phyloP scores from a whole-genome alignment of 208 protist genomes.

The Crithidia brevicula region DNA sequence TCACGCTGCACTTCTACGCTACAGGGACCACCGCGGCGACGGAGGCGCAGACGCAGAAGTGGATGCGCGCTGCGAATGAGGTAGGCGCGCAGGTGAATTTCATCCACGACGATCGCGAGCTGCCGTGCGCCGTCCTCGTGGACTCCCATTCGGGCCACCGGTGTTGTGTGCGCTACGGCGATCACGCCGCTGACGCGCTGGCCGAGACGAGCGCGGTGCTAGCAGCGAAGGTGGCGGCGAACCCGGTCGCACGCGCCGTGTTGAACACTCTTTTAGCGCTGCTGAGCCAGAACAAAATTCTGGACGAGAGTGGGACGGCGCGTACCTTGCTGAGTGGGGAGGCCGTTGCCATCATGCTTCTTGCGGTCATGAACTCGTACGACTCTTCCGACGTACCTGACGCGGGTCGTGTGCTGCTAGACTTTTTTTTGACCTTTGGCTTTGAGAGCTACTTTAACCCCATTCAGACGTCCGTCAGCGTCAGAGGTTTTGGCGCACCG shows the following conservation, averaged over 20 bases:
- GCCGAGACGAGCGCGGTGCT: constrained; percentile 29
- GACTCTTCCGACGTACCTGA: constrained; percentile 28
- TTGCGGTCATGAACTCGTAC: constrained; percentile 53
- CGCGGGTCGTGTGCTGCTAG: constrained; percentile 37
- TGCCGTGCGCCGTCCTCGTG: constrained; percentile 37
- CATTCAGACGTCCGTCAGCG: constrained; percentile 27
- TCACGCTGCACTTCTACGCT: constrained; percentile 42
- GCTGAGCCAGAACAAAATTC: constrained; percentile 49
- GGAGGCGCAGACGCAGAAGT: constrained; percentile 20
- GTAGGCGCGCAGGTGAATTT: constrained; percentile 36
- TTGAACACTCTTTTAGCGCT: constrained; percentile 38
- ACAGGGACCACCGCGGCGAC: constrained; percentile 9
- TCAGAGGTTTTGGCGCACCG: constrained; percentile 25
- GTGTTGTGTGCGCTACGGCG: constrained; percentile 43
- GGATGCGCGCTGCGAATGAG: constrained; percentile 19
- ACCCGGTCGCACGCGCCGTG: constrained; percentile 17
- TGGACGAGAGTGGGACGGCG: constrained; percentile 37
- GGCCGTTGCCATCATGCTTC: constrained; percentile 47
- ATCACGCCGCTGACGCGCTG: constrained; percentile 17
- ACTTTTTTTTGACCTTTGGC: constrained; percentile 54
- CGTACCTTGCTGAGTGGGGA: constrained; percentile 39
- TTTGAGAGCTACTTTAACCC: constrained; percentile 51
- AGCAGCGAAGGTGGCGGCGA: constrained; percentile 14
- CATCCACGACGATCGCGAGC: constrained; percentile 35
- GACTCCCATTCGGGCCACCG: constrained; percentile 37